Conservation (phyloP, 2,329 filamentous ascomycete species). For the Didymella lethalis region DNA sequence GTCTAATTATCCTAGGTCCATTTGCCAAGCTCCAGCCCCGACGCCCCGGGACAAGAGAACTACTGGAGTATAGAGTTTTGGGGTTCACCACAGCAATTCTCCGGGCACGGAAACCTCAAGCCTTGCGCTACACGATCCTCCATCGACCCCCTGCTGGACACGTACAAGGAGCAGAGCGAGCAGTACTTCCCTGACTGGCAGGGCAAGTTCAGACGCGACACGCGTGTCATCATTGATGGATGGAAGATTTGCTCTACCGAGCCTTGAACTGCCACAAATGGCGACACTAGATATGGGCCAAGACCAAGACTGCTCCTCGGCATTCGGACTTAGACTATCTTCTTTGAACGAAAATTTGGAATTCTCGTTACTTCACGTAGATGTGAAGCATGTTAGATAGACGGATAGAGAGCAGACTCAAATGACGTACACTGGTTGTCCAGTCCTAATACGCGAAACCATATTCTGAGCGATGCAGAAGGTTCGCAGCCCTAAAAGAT, state of each 20-base stretch:
- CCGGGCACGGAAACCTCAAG: background rate
- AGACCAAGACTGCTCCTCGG: no score
- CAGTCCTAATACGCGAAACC: no score
- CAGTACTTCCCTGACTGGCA: background rate
- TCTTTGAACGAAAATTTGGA: no score
- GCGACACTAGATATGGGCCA: no score
- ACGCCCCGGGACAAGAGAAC: background rate
- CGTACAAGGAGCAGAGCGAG: background rate
- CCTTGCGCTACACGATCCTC: background rate
- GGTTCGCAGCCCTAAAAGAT: no score
- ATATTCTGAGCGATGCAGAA: no score
- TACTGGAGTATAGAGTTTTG: background rate
- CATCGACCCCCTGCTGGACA: background rate
- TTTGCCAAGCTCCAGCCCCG: background rate
- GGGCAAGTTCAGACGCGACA: background rate
- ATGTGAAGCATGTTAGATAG: no score
- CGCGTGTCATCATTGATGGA: constrained; percentile 6
- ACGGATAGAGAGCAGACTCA: no score
- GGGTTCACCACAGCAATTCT: background rate
- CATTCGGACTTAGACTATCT: no score
- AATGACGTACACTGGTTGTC: no score
- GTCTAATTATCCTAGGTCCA: background rate
- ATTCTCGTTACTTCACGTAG: no score
- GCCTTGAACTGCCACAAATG: background rate
- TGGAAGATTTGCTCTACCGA: background rate